These are phyloP conservation scores for Candida multigemmis DNA, from an alignment of 805 yeast genomes.

Conservation along the genomic window DNA sequence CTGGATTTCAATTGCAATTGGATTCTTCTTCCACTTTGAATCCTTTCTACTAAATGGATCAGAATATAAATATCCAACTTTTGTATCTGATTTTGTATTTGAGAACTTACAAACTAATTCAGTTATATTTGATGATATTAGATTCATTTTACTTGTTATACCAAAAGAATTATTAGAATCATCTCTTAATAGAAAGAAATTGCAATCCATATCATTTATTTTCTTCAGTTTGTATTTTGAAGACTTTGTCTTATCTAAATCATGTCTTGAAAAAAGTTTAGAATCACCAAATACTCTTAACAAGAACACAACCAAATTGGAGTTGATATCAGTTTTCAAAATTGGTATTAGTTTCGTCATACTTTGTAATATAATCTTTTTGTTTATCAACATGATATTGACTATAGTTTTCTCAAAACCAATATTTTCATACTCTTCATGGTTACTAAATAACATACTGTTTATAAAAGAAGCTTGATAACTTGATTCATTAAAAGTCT, in stretches of 20 bases:
- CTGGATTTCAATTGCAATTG: constrained; percentile 2
- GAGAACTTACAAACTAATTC: constrained; percentile 3
- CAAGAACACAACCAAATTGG: constrained; percentile 31
- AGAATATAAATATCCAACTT: constrained; percentile 2
- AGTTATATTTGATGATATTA: constrained; percentile 17
- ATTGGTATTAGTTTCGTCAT: constrained; percentile 21
- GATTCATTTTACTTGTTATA: constrained; percentile 38
- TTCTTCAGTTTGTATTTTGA: constrained; percentile 8
- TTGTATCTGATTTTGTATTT: not conserved
- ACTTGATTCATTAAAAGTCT: constrained; percentile 17
- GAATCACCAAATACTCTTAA: constrained; percentile 28
- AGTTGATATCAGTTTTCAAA: constrained; percentile 29
- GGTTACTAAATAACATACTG: constrained; percentile 20
- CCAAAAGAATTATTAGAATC: constrained; percentile 45
- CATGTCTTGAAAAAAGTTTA: constrained; percentile 16
- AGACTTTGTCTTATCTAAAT: constrained; percentile 8
- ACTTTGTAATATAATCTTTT: constrained; percentile 27
- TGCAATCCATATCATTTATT: constrained; percentile 14
- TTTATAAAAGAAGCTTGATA: constrained; percentile 19
- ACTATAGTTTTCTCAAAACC: constrained; percentile 16
- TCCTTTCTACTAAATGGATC: constrained; percentile 9
- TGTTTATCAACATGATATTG: constrained; percentile 25
- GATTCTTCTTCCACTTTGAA: not conserved
- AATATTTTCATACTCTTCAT: constrained; percentile 10
- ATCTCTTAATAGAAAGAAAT: constrained; percentile 30